Base-by-base conservation (phyloP, 306 rosid genomes). In the Inga leiocalycina region DNA sequence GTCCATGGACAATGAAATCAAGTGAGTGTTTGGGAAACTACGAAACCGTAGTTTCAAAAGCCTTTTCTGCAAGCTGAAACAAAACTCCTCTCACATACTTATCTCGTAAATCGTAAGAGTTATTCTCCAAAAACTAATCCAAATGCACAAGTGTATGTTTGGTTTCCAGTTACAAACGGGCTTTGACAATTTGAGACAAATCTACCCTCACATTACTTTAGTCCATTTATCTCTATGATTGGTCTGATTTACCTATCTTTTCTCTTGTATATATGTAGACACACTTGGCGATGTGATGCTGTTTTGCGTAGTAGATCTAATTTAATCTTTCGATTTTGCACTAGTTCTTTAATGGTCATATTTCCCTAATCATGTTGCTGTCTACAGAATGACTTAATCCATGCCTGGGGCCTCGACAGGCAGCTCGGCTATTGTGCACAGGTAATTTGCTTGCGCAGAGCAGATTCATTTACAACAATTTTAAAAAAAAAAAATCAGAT, bases 351-450 rank as follows among this genome's bases (percentile, higher is more conserved):
- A 59, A 4, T 44, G 64, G 57, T 82, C 64, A 80, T 83, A 77
- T 13, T 87, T 57, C 41, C 57, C 30, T 84, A 41, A 70, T 83
- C 70, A 30, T 78, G 20, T 89, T 81, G 61, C 44, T 62, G 48
- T 83, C 34, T 74, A 72, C 98, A 95, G 98, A 95, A 92, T 88
- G 98, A 95, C 88, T 89, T 93, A 88, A 88, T 95, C 91, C 98
- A 95, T 81, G 98, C 97, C 24, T 95, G 98, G 98, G 98, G 98
- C 79, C 86, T 95, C 30, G 98, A 95, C 78, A 85, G 85, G 74
- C 92, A 91, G 81, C 95, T 95, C 9, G 98, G 98, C 48, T 95
- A 95, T 80, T 95, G 98, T 87, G 97, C 98, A 37, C 98, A 89
- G 89, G 98, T 93, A 89, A 89, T 51, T 67, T 77, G 65, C 81